Evolutionary conservation across 83 land plant species (phyloP).

Genomic region (Diphasiastrum complanatum): DNA sequence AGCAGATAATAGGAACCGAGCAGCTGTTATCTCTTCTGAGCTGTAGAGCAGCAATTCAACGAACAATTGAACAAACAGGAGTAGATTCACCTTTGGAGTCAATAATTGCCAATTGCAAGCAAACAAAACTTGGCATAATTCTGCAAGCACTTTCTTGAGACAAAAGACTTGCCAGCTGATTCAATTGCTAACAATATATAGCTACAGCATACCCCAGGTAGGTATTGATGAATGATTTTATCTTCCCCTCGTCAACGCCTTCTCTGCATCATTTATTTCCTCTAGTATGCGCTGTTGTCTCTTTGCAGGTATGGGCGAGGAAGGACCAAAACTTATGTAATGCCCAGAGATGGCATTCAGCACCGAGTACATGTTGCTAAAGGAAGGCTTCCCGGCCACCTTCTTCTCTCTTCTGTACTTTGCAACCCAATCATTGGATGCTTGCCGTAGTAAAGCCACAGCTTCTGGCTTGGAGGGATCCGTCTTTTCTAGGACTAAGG

Average conservation of each 20-base stretch:
- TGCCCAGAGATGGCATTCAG: conserved; percentile 92
- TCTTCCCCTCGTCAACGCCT: conserved; percentile 73
- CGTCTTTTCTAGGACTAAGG: conserved; percentile 60
- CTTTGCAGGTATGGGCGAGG: conserved; percentile 84
- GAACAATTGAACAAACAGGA: too few relatives aligned
- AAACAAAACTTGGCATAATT: too few relatives aligned
- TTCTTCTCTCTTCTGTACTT: conserved; percentile 86
- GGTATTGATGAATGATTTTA: conserved; percentile 16
- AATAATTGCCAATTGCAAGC: too few relatives aligned
- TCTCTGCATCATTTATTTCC: conserved; percentile 86
- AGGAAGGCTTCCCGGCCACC: conserved; percentile 71
- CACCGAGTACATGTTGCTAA: conserved; percentile 93
- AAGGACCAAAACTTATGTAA: conserved; percentile 89
- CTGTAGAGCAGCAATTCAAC: too few relatives aligned
- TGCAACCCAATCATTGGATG: conserved; percentile 88
- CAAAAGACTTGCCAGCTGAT: too few relatives aligned
- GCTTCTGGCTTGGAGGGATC: conserved; percentile 67
- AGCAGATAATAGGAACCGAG: too few relatives aligned
- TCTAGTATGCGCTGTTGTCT: conserved; percentile 83
- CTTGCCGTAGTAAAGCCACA: conserved; percentile 63
- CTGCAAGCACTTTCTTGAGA: too few relatives aligned
- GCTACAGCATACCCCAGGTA: too few relatives aligned
- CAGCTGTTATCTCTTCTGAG: too few relatives aligned
- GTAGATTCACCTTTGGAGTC: too few relatives aligned
- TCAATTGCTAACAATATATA: too few relatives aligned